These are phyloP conservation scores for Neolentinus lepideus DNA, from an alignment of 1,284 basidiomycete species.

Conservation along the genomic window DNA sequence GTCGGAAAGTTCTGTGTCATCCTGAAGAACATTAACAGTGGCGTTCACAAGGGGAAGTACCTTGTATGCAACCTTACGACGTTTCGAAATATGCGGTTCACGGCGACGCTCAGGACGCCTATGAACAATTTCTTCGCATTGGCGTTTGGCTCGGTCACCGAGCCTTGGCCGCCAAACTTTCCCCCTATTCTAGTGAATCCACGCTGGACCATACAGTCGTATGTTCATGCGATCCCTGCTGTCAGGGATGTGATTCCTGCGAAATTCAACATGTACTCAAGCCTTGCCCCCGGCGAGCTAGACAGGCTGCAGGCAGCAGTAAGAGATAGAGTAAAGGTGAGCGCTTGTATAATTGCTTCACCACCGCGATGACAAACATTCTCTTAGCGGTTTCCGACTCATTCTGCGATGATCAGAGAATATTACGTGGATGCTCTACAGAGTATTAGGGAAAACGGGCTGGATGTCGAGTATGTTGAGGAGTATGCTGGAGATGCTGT, in stretches of 20 bases:
- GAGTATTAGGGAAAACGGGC: neutral
- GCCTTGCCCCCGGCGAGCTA: constrained; percentile 5
- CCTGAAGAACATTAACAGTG: neutral
- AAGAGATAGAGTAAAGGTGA: neutral
- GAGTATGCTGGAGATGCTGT: neutral
- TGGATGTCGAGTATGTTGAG: neutral
- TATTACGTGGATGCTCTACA: neutral
- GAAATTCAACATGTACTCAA: neutral
- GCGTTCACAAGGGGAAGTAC: neutral
- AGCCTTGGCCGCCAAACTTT: neutral
- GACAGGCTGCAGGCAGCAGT: constrained; percentile 3
- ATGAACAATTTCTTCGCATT: neutral
- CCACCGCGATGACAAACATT: neutral
- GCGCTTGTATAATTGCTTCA: neutral
- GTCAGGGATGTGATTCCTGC: neutral
- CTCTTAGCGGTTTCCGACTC: neutral
- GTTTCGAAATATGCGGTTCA: constrained; percentile 4
- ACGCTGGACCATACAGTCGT: neutral
- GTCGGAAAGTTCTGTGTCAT: neutral
- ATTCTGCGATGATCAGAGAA: neutral
- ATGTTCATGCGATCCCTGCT: neutral
- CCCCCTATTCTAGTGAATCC: neutral
- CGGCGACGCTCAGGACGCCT: neutral
- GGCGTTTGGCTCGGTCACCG: neutral
- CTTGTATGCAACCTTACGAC: neutral